Base-by-base conservation (phyloP, 2,329 filamentous ascomycete species). In the Botrytis aclada region DNA sequence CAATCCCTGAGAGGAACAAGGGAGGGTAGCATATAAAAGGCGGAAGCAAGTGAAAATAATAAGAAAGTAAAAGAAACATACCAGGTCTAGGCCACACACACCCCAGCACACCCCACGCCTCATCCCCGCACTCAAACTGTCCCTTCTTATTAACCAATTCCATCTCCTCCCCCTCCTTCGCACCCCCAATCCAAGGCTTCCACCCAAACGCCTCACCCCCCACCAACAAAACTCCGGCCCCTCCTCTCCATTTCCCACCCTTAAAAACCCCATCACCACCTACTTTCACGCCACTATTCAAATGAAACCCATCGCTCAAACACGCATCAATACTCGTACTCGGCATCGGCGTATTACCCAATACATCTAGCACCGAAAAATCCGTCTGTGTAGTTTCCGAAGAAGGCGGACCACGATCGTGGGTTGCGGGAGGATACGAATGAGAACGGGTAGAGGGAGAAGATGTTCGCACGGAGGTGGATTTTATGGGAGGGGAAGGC, bases 121-220 rank as follows among this genome's bases (percentile, higher is more conserved):
- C 87, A 72, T 88, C 85, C 7, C 86, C 85, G 41, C 96, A 86
- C 77, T 97, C 93, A 85, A 93, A 95, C 81, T 97, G 93, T 0
- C 94, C 93, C 82, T 92, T 94, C 64, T 82, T 83, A 82, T 97
- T 97, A 72, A 92, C 80, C 78, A 97, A 73, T 78, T 82, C 75
- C 82, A 22, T 12, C 25, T 61, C 58, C 82, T 63, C 75, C 78
- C 80, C 69, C 79, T 82, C 79, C 77, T 82, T 32, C 18, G 22
- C 58, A 16, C 14, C 71, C 20, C 8, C 84, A 6, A 88, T 83
- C 94, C 95, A 98, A 7, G 96, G 96, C 80, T 88, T 85, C 96
- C 96, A 99, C 69, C 86, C 84, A 81, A 98, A 98, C 0, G 92
- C 94, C 82, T 98, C 94, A 9, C 95, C 95, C 58, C 90, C 91